Evolutionary conservation across 1,284 basidiomycete genomes (phyloP), one percentile per base, ranked within the genome.

Genomic region (Naganishia liquefaciens): DNA sequence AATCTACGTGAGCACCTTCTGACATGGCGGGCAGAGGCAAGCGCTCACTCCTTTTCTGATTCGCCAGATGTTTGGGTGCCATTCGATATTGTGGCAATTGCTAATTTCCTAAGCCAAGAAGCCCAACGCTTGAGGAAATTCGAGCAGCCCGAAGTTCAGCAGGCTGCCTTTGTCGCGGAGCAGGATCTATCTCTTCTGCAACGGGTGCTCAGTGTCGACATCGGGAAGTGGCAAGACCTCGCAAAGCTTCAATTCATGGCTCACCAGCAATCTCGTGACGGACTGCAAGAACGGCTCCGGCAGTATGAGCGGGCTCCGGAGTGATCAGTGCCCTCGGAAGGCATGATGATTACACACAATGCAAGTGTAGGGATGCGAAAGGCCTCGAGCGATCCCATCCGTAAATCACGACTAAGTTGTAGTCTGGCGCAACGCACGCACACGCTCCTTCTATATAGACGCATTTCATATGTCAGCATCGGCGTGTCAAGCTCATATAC

Each of bases 41-140:
- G 37, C n/a, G 7, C 5, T 19, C 23, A 17, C 15, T 9, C 23
- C 46, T 54, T 13, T 46, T 4, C 5, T n/a, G n/a, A n/a, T 21
- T 40, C 44, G 4, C 1, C 62, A 76, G 75, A 73, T 46, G 68
- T 75, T 63, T 57, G 72, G 17, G 68, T 72, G 15, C 69, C 70
- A 10, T 62, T 74, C 21, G 65, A 72, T 42, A 43, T 75, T 6
- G 73, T 72, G 0, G 67, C 73, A 7, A 70, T 68, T 19, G 66
- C 73, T 21, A 67, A 74, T 21, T 71, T 75, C 54, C 66, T 76
- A 10, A 67, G 69, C 65, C 71, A 72, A 55, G 75, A 76, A 65
- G 65, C 72, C 0, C 54, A 64, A 7, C 58, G 73, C 37, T 58
- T 75, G 0, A 13, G 44, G 5, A 9, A 55, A 4, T 66, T 66